phyloP scores from a whole-genome alignment of 164 flowering plant species.

The Dillenia turbinata region DNA sequence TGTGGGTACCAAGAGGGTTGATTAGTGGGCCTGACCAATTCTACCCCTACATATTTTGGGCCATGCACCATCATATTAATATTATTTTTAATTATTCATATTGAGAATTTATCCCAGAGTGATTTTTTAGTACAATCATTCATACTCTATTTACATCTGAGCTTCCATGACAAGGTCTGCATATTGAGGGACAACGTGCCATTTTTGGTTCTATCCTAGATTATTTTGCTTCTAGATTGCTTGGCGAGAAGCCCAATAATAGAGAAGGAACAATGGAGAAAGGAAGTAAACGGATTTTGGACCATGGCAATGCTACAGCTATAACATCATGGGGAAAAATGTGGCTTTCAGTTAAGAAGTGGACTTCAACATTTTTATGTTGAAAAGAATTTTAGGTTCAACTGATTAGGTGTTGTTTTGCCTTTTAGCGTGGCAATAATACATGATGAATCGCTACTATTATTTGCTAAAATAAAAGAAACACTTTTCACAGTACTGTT shows the following conservation, averaged over 20 bases:
- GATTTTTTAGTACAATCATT: too few relatives aligned
- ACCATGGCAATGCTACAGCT: constrained; percentile 67
- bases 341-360: constrained; percentile 73
- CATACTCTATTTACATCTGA: too few relatives aligned
- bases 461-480: background rate
- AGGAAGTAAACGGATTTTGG: constrained; percentile 68
- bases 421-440: background rate
- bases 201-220: constrained; percentile 68
- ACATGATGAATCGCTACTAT: background rate
- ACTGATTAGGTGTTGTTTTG: background rate
- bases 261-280: constrained; percentile 68
- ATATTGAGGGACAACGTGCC: constrained; percentile 73
- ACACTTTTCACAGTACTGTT: background rate
- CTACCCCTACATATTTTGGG: too few relatives aligned
- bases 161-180: constrained; percentile 85
- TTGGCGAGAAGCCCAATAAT: constrained; percentile 70
- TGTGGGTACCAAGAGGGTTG: too few relatives aligned
- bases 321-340: too few relatives aligned
- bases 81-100: too few relatives aligned
- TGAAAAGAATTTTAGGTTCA: background rate
- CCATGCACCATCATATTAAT: too few relatives aligned
- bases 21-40: too few relatives aligned
- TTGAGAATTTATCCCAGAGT: too few relatives aligned
- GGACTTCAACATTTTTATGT: constrained; percentile 10
- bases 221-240: constrained; percentile 77